Evolutionary conservation across 179 eudicot species (phyloP), one percentile per base, ranked within the genome.

Genomic region (Monotropa hypopitys): DNA sequence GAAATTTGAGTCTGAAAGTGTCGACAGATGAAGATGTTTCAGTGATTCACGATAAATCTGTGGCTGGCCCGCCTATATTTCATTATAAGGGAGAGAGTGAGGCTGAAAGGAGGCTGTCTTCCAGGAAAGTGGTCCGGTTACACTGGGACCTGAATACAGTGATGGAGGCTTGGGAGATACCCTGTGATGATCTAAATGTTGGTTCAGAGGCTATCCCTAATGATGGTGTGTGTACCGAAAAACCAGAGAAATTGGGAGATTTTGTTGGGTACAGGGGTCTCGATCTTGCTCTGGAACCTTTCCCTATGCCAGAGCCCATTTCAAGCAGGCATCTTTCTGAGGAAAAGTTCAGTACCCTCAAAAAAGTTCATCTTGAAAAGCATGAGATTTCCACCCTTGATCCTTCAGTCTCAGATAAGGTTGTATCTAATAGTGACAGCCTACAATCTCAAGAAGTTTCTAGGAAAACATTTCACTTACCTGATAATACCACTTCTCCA

Each of bases 61-160:
- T 76, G 23, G 47, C 57, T 51, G 71, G 76, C 46, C 76, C 85
- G 42, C 56, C n/a, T n/a, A 43, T 12, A 67, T 61, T 71, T 66
- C 59, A 81, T 80, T 32, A 74, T 32, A 82, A 71, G 38, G 77
- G 76, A 56, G 81, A 83, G n/a, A 85, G 15, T 62, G 85, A 63
- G 18, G 70, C 20, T 51, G 81, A 67, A 45, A 82, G 66, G 23
- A 70, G 68, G 13, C 79, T 78, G 65, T 80, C 79, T 78, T 63
- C 80, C 66, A 65, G 67, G 1, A 82, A 82, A 72, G 85, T 79
- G 77, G 80, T 43, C 49, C 78, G 93, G 72, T 81, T 83, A 23
- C 90, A 90, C 66, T 92, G 97, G 97, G 97, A 92, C 82, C 74
- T 92, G 75, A 91, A 89, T 59, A 83, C 85, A 21, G 80, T 76